Base-by-base conservation (phyloP, 345 rosid genomes). In the Ailanthus altissimus region DNA sequence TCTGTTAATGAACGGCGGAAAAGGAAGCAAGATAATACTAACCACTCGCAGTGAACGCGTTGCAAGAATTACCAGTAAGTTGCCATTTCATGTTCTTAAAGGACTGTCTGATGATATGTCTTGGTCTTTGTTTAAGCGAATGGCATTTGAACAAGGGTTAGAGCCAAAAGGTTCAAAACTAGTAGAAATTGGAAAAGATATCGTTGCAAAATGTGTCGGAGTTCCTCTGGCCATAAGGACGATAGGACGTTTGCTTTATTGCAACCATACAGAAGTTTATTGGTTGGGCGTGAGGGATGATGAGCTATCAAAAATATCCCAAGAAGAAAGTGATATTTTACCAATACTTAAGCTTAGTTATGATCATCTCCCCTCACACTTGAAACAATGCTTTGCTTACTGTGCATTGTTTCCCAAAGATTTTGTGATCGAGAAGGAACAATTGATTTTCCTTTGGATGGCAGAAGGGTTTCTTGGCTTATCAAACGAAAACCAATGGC, bases 371-470 rank as follows among this genome's bases (percentile, higher is more conserved):
- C 89, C 87, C 9, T 36, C 82, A 43, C 77, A 77, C 51, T 79
- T 86, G 70, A 86, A 84, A 67, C 80, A 75, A 64, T 84, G 87
- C 69, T 84, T 84, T 49, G 85, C 87, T 18, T 78, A 78, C 21
- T 84, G 89, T 69, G 74, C 83, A 4, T 76, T 84, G 59, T 80
- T 82, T 46, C 87, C 87, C 0, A 86, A 79, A 72, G 83, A 74
- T 45, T 71, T 67, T 13, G 56, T 23, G 25, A 79, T 83, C 20
- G 2, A 51, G 20, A 74, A 67, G n/a, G 57, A 79, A 0, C 53
- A 43, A 38, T 18, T 86, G 10, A 69, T 81, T 59, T 75, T 16
- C 0, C 66, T 75, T 4, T 86, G 83, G 82, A 77, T 74, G 15
- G 79, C 83, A 65, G 74, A 72, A 71, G 83, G 83, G 57, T 45